These are phyloP conservation scores for Paraphoma sp. DNA, from an alignment of 2,329 filamentous ascomycete genomes.

Conservation along the genomic window DNA sequence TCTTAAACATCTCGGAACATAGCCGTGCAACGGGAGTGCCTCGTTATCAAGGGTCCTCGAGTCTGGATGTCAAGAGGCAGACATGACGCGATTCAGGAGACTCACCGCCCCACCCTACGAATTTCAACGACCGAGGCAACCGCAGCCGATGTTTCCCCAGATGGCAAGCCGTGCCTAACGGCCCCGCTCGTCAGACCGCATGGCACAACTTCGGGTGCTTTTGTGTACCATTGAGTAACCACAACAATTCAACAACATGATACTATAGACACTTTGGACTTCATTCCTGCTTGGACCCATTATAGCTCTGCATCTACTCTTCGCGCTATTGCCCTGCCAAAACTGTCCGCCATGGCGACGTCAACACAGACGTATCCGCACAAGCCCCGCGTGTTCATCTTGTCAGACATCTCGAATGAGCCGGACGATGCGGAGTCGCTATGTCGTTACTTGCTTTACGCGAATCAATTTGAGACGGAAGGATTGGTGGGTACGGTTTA, in stretches of 20 bases:
- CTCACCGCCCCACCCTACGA: too few relatives aligned
- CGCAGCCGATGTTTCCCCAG: constrained; percentile 17
- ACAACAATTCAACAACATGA: constrained; percentile 18
- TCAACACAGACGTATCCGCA: constrained; percentile 33
- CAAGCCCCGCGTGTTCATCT: constrained; percentile 50
- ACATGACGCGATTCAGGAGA: background rate
- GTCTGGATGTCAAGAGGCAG: background rate
- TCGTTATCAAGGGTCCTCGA: background rate
- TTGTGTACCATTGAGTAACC: constrained; percentile 24
- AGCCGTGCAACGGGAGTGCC: background rate
- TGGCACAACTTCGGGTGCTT: constrained; percentile 23
- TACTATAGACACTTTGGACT: background rate
- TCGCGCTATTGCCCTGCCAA: too few relatives aligned
- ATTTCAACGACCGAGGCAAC: constrained; percentile 7
- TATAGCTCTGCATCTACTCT: too few relatives aligned
- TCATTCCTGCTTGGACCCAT: too few relatives aligned
- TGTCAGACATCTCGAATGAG: constrained; percentile 50
- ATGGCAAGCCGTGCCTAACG: constrained; percentile 25
- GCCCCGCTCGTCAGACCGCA: constrained; percentile 22
- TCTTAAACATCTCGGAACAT: background rate
- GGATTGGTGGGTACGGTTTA: constrained; percentile 34
- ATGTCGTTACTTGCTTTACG: constrained; percentile 46
- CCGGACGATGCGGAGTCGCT: constrained; percentile 50
- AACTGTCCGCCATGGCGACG: constrained; percentile 28
- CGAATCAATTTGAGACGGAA: constrained; percentile 48